These are phyloP conservation scores for Dimargaris verticillata DNA, from an alignment of 192 early-diverging fungal species.

Conservation along the genomic window DNA sequence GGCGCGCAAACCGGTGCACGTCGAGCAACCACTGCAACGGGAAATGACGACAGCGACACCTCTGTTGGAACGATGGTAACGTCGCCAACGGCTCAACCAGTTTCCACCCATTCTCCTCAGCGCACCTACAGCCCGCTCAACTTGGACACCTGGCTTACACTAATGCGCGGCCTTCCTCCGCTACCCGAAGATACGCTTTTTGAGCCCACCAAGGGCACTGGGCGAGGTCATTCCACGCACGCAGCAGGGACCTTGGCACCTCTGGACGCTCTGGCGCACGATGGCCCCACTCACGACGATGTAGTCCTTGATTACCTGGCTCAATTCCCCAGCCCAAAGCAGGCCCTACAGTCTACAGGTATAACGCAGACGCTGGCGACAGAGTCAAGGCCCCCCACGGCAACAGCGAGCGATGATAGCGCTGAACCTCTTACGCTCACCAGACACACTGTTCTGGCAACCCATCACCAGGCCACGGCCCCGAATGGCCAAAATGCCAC, in stretches of 20 bases:
- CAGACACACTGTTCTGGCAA: not conserved
- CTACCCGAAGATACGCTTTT: conserved; percentile 2
- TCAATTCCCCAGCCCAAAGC: conserved; percentile 1
- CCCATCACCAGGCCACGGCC: not conserved
- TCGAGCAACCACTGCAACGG: not conserved
- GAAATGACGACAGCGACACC: not conserved
- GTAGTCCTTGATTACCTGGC: conserved; percentile 6
- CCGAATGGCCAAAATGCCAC: not conserved
- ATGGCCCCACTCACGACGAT: not conserved
- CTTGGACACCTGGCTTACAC: conserved; percentile 3
- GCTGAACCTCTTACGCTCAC: not conserved
- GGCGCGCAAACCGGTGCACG: not conserved
- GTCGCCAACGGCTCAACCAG: not conserved
- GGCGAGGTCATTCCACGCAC: not conserved
- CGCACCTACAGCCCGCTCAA: not conserved
- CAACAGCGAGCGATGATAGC: not conserved
- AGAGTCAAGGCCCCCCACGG: not conserved
- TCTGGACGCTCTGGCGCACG: not conserved
- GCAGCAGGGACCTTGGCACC: not conserved
- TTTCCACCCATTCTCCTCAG: not conserved
- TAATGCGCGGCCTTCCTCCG: not conserved
- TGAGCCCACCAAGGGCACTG: not conserved
- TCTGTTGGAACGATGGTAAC: conserved; percentile 1
- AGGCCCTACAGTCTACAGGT: not conserved
- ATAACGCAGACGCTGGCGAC: not conserved